Evolutionary conservation across 1,139 yeast species (phyloP).

Genomic region (Magnusiomyces suaveolens): DNA sequence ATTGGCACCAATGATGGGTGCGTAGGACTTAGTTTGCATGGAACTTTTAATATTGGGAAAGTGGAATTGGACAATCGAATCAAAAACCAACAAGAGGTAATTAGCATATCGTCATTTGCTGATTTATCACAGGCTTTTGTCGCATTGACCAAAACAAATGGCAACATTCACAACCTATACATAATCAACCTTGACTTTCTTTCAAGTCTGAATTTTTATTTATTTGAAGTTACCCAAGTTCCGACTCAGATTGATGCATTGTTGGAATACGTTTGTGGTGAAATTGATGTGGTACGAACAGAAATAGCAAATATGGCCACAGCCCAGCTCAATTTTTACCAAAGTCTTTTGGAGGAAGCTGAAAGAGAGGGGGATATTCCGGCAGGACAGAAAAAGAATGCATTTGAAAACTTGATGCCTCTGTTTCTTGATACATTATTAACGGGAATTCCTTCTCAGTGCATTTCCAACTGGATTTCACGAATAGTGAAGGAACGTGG

Average conservation of each 20-base stretch:
- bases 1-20: conserved; percentile 20
- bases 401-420: conserved; percentile 16
- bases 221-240: conserved; percentile 27
- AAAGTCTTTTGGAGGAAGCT: conserved; percentile 21
- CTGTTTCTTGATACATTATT: conserved; percentile 43
- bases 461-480: conserved; percentile 41
- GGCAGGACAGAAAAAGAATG: background rate
- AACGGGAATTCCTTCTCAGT: conserved; percentile 49
- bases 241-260: conserved; percentile 30
- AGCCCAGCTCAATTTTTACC: conserved; percentile 34
- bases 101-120: conserved; percentile 1
- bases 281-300: conserved; percentile 31
- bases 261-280: conserved; percentile 36
- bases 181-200: conserved; percentile 15
- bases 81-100: background rate
- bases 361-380: conserved; percentile 20
- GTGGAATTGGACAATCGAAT: conserved; percentile 9
- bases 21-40: conserved; percentile 22
- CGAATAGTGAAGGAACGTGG: conserved; percentile 60
- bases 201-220: conserved; percentile 21
- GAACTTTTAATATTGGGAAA: conserved; percentile 23
- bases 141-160: conserved; percentile 2
- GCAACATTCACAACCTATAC: conserved; percentile 1
- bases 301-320: conserved; percentile 40
- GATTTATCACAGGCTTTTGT: background rate